Conservation (phyloP, 2,329 filamentous ascomycete genomes). For the Paradendryphiella salina region DNA sequence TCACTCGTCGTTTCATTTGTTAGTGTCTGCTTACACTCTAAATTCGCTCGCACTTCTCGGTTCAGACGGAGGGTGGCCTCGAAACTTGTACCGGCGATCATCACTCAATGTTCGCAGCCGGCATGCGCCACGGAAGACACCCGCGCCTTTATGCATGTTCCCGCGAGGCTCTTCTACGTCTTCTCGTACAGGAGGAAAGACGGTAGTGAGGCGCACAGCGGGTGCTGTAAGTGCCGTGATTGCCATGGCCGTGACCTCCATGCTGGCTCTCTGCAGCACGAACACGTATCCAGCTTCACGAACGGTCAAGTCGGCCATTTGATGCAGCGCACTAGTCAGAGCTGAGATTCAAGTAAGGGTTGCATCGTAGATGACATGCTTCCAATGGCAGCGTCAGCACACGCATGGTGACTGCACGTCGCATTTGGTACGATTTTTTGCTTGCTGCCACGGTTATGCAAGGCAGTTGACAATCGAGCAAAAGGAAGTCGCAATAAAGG, state of each 20-base stretch:
- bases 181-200: not conserved
- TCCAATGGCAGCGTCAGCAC: conserved; percentile 5
- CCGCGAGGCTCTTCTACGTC: conserved; percentile 11
- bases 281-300: conserved; percentile 17
- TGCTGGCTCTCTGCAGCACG: conserved; percentile 10
- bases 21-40: not conserved
- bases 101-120: not conserved
- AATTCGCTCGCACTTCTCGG: not conserved
- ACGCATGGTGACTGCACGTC: not conserved
- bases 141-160: conserved; percentile 15
- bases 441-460: conserved; percentile 2
- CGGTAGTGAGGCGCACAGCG: not conserved
- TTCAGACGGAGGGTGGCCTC: not conserved
- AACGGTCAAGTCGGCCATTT: conserved; percentile 1
- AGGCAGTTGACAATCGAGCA: conserved; percentile 2
- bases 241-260: not conserved
- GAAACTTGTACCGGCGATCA: conserved; percentile 7
- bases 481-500: conserved; percentile 7
- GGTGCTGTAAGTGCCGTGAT: not conserved
- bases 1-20: not conserved
- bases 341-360: conserved; percentile 1
- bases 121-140: conserved; percentile 11
- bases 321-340: conserved; percentile 7
- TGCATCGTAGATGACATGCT: conserved; percentile 7
- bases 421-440: not conserved